Percentiles rank a stretch among this genome's conserved stretches.
Conservation (phyloP, 2,329 filamentous ascomycete genomes). For the Lasiodiplodia gonubiensis region DNA sequence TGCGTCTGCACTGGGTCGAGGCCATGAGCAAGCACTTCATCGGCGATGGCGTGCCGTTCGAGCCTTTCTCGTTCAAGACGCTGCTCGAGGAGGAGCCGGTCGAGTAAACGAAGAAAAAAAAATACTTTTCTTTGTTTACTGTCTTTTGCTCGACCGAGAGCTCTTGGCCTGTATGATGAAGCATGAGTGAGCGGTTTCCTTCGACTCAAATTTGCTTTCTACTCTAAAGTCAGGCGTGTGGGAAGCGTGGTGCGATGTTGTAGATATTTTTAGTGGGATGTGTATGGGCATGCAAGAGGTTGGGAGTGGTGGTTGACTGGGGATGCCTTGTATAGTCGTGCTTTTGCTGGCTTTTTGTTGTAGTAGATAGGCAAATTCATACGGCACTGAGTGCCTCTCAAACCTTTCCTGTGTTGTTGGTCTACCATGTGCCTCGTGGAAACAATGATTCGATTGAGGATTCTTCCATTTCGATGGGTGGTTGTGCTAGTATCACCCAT, state of each 20-base stretch:
- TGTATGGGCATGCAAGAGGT: no score
- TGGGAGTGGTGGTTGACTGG: neutral
- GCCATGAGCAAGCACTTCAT: slow-evolving; percentile 98
- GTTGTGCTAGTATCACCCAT: neutral
- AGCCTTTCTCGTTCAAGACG: slow-evolving; percentile 85
- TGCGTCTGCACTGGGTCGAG: slow-evolving; percentile 94
- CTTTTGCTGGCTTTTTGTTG: neutral
- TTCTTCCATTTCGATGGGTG: neutral
- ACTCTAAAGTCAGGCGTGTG: neutral
- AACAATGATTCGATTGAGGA: neutral
- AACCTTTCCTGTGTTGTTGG: neutral
- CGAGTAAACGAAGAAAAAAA: slow-evolving; percentile 41
- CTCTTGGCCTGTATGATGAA: neutral
- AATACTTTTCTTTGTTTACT: neutral
- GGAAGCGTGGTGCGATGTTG: neutral
- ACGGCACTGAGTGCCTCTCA: slow-evolving; percentile 14
- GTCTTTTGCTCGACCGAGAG: neutral
- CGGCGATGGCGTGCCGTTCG: slow-evolving; percentile 83
- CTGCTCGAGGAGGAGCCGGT: slow-evolving; percentile 78
- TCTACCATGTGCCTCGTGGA: neutral
- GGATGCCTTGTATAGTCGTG: slow-evolving; percentile 13
- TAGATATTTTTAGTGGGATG: neutral
- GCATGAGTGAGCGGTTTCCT: neutral
- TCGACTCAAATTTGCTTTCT: neutral
- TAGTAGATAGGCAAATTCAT: slow-evolving; percentile 12